Evolutionary conservation across 345 rosid genomes (phyloP), one percentile per base, ranked within the genome.

Genomic region (Lepidium aucheri): DNA sequence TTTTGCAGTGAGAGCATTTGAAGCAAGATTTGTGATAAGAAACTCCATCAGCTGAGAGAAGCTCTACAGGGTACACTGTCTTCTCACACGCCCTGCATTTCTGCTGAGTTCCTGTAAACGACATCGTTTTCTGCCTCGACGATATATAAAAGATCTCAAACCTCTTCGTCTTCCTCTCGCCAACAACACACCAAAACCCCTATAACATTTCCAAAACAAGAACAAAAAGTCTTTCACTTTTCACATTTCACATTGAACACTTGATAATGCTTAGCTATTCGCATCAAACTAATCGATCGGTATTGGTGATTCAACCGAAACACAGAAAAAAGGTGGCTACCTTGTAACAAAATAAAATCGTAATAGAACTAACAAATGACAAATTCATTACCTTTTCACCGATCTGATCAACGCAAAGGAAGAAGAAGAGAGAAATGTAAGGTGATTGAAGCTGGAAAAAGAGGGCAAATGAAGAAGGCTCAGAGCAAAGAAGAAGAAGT

Each of bases 11-110:
- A 66, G 83, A 81, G 77, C 97, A 95, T 61, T 83, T 95, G 82
- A 95, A 95, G 84, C 97, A 95, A 71, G 96, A 77, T 70, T 89
- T 95, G 53, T 95, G 99, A 72, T 83, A 95, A 30, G 86, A 69
- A 53, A 89, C 78, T 42, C 99, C 99, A 73, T 95, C 99, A 0
- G 96, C 96, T 9, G 97, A 88, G 34, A 91, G 74, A 66, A 87
- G 90, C 65, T 95, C 99, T 64, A 95, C 85, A 1, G 96, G 93
- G 67, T 95, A 95, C 54, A 95, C 99, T 8, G 99, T 95, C 90
- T 89, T 95, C 72, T 83, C 95, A 43, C 99, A 95, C 26, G 89
- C 91, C 82, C 82, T 89, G 83, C 99, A 95, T 79, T 91, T 95
- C 81, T 89, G 85, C 69, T 85, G 96, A 44, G 99, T 95, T 55